Evolutionary conservation across 441 rosid species (phyloP).

Genomic region (Dalechampia spathulata): DNA sequence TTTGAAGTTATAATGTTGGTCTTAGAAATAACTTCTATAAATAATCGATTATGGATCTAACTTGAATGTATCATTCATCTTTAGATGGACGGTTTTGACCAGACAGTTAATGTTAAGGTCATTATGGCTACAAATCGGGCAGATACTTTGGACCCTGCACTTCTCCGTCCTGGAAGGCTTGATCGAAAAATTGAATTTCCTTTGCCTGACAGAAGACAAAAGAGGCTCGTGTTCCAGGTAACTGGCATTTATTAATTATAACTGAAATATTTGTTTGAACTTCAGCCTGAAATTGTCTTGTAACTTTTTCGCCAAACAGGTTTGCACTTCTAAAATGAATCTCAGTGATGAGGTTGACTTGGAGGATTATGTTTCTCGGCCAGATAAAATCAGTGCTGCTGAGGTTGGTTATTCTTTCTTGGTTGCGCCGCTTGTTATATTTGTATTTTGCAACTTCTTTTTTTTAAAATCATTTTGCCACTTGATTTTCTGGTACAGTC

Average conservation of each 20-base stretch:
- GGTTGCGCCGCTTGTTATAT: not conserved
- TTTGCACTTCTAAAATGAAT: conserved; percentile 97
- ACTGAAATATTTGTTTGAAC: not conserved
- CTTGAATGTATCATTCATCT: conserved; percentile 7
- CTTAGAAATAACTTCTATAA: not conserved
- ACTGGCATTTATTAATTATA: not conserved
- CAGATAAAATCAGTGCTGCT: conserved; percentile 98
- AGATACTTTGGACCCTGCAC: conserved; percentile 98
- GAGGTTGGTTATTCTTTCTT: conserved; percentile 54
- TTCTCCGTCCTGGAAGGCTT: conserved; percentile 96
- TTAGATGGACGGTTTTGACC: conserved; percentile 98
- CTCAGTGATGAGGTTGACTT: conserved; percentile 95
- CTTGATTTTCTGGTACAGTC: not conserved
- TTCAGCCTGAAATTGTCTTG: too few species aligned
- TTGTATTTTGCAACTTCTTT: not conserved
- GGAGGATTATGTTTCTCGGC: conserved; percentile 97
- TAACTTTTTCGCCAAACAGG: conserved; percentile 34
- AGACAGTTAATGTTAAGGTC: conserved; percentile 95
- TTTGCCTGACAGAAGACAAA: conserved; percentile 92
- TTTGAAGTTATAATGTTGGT: not conserved
- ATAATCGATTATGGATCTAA: not conserved
- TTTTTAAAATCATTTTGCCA: not conserved
- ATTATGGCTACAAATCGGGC: conserved; percentile 99
- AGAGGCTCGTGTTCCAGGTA: conserved; percentile 98
- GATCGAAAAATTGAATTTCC: conserved; percentile 97